phyloP scores from a whole-genome alignment of 2,329 filamentous ascomycete genomes.

The Graphium sp. region DNA sequence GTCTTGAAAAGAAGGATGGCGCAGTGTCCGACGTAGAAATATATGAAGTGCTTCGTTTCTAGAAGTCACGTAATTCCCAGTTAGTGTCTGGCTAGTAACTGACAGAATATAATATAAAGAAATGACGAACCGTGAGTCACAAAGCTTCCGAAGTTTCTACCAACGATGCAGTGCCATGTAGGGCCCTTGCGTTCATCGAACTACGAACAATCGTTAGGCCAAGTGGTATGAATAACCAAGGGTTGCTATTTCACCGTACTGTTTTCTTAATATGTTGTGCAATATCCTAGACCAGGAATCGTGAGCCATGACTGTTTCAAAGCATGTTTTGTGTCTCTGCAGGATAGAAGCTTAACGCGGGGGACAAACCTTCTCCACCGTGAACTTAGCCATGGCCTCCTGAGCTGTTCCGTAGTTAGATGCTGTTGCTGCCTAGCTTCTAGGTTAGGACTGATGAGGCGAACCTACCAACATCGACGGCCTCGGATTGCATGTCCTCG shows the following conservation, averaged over 20 bases:
- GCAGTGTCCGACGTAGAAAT: constrained; percentile 98
- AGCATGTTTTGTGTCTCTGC: not conserved
- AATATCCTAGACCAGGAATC: constrained; percentile 49
- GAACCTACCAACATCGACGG: constrained; percentile 80
- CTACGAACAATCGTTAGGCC: constrained; percentile 24
- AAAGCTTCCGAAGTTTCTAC: constrained; percentile 96
- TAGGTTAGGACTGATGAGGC: constrained; percentile 2
- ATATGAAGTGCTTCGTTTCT: constrained; percentile 99
- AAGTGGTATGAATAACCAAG: not conserved
- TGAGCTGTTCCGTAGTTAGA: constrained; percentile 25
- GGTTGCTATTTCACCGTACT: constrained; percentile 38
- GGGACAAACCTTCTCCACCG: constrained; percentile 37
- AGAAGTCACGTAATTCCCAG: constrained; percentile 6
- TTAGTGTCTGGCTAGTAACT: not conserved
- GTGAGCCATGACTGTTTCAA: not conserved
- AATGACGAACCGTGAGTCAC: constrained; percentile 72
- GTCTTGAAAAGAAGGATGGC: constrained; percentile 99
- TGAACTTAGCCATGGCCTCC: constrained; percentile 46
- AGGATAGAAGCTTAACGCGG: not conserved
- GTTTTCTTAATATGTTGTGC: constrained; percentile 92
- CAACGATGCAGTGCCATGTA: constrained; percentile 98
- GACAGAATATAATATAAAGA: not conserved
- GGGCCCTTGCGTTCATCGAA: constrained; percentile 95
- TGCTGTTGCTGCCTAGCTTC: constrained; percentile 9
- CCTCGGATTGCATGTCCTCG: constrained; percentile 93